Conservation (phyloP, 768 basidiomycete species). For the Russula emetica region DNA sequence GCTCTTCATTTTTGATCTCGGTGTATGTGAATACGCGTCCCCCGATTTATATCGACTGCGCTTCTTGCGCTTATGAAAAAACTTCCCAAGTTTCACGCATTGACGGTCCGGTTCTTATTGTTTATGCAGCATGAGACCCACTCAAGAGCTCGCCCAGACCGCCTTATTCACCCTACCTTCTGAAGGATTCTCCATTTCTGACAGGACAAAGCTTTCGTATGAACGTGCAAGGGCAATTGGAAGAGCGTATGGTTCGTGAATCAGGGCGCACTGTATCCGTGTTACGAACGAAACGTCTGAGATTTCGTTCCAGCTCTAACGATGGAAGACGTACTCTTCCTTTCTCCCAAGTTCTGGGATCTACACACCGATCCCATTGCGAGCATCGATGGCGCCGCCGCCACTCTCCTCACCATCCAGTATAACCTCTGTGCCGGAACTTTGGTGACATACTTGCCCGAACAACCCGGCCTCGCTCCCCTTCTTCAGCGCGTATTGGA, state of each 20-base stretch:
- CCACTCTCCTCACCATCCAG: slow-evolving; percentile 38
- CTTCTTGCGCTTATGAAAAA: neutral
- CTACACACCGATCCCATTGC: slow-evolving; percentile 37
- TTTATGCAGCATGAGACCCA: slow-evolving; percentile 18
- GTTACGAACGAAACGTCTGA: neutral
- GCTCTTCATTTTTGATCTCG: too few species aligned
- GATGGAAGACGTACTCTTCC: slow-evolving; percentile 34
- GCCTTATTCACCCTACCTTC: slow-evolving; percentile 12
- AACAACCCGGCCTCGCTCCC: slow-evolving; percentile 30
- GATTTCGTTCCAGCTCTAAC: slow-evolving; percentile 30
- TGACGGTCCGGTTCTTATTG: neutral
- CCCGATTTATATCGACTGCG: neutral
- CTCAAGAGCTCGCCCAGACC: slow-evolving; percentile 24
- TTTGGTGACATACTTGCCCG: slow-evolving; percentile 31
- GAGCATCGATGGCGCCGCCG: slow-evolving; percentile 34
- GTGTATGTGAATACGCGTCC: too few species aligned
- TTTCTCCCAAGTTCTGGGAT: slow-evolving; percentile 39
- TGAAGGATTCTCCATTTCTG: neutral
- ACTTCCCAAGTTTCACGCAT: neutral
- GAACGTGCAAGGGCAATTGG: slow-evolving; percentile 18
- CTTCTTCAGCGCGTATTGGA: slow-evolving; percentile 34
- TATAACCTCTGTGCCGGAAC: slow-evolving; percentile 40
- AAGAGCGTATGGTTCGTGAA: slow-evolving; percentile 26
- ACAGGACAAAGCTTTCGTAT: slow-evolving; percentile 18
- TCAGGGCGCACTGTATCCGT: neutral